Base-by-base conservation (phyloP, 2,329 filamentous ascomycete species). In the Trichoderma atrobrunneum region DNA sequence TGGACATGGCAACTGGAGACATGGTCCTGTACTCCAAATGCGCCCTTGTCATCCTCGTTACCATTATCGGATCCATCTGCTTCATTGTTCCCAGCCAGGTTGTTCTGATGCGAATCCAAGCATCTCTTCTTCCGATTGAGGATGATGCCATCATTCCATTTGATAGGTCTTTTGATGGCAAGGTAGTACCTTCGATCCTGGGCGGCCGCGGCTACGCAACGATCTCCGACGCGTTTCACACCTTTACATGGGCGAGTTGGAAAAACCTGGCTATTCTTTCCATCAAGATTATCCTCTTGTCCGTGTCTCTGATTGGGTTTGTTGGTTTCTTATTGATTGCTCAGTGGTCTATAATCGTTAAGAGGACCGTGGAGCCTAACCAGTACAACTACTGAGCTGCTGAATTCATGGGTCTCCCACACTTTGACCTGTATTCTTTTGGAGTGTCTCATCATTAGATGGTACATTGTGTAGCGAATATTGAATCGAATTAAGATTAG, bases 101-200 rank as follows among this genome's bases (percentile, higher is more conserved):
- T 43, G 88, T 93, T 26, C 88, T 97, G 72, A 87, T 92, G 75
- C 93, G 95, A 74, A 90, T 97, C 54, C 94, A 97, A 80, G 94
- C 95, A 7, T 95, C 93, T 62, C 90, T 97, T 76, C 89, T 98
- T 2, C 89, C 94, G 0, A 91, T 93, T 72, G 90, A 93, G n/a
- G 88, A 94, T 76, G 91, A 97, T 82, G 90, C 93, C 28, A 92
- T 98, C 74, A 90, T 98, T 39, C 91, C 93, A 30, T 97, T 98
- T 78, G 95, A 98, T 85, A 92, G 94, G 75, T 91, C 91, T 34
- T 97, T 97, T 78, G 89, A 87, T 74, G 93, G 93, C 76, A 91
- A 90, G 79, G 89, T 95, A 32, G 88, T 91, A 74, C 90, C 93
- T 14, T 87, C 89, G 73, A 86, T 93, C 66, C 84, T 93, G n/a